phyloP scores from a whole-genome alignment of 345 rosid species.

The Acer yangbiense region DNA sequence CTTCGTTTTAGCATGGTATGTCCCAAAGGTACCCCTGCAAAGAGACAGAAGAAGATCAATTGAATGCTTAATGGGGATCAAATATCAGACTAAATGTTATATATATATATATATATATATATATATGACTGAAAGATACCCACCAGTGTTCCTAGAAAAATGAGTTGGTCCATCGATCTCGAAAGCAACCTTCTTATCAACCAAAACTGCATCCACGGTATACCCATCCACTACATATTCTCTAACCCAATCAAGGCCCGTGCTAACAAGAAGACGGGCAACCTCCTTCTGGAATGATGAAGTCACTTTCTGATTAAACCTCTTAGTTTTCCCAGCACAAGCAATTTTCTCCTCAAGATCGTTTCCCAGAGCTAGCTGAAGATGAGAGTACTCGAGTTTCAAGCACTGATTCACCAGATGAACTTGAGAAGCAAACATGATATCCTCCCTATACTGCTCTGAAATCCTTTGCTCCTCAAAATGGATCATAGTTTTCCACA shows the following conservation, averaged over 20 bases:
- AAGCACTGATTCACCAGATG: conserved; percentile 86
- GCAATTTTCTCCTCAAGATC: conserved; percentile 68
- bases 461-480: conserved; percentile 84
- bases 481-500: conserved; percentile 59
- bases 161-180: conserved; percentile 97
- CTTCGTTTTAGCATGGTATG: conserved; percentile 82
- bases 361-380: conserved; percentile 51
- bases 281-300: conserved; percentile 95
- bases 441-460: conserved; percentile 83
- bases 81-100: conserved; percentile 5
- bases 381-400: conserved; percentile 81
- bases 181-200: conserved; percentile 79
- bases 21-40: conserved; percentile 79
- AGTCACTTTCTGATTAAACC: conserved; percentile 80
- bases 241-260: conserved; percentile 87
- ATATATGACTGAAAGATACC: conserved; percentile 20
- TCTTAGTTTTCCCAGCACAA: conserved; percentile 72
- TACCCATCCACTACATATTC: conserved; percentile 76
- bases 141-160: conserved; percentile 87
- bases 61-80: not conserved
- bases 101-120: too few species aligned
- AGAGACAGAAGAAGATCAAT: conserved; percentile 14
- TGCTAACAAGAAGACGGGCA: conserved; percentile 74
- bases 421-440: conserved; percentile 89
- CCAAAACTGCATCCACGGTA: conserved; percentile 75